Base-by-base conservation (phyloP, 2,329 filamentous ascomycete genomes). In the Metarhizium album region DNA sequence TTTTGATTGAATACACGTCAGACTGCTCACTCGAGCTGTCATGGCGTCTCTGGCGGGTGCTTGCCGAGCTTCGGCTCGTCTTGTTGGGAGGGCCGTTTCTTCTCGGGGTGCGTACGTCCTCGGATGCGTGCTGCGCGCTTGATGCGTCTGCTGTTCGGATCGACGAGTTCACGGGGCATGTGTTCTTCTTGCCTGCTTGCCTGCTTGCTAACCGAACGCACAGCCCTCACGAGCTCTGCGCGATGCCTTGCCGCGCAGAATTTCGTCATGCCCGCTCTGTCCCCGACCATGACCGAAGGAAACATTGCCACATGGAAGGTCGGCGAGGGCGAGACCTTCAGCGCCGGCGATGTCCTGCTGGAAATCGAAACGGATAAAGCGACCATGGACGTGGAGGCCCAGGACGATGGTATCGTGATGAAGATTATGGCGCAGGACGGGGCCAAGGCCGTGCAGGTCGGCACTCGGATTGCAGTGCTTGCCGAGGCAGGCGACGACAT, bases 361-460 rank as follows among this genome's bases (percentile, higher is more conserved):
- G 89, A 95, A 70, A 93, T 95, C 65, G 89, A 95, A 73, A 95
- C 89, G 53, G 89, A 95, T 70, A 95, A 95, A 76, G 89, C 89
- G 51, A 87, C 87, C 51, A 95, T 95, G 88, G 90, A 95, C 60
- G 89, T 95, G 24, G 90, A 95, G 74, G 89, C 89, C 40, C 89
- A 93, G 71, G 89, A 95, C 43, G 88, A 94, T 64, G 89, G 90
- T 42, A 74, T 91, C 59, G 71, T 95, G 67, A 83, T 90, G 64
- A 94, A 93, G 75, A 91, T 95, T 60, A 79, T 83, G 63, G 74
- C 82, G 64, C 73, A 73, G 42, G 84, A 90, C 63, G 87, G 87
- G 49, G 78, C 77, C 66, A 93, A 94, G 73, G 75, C 74, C 45
- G 78, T 95, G 35, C 78, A 86, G 67, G 88, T 95, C 50, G 89